Conservation (phyloP, 2,329 filamentous ascomycete species). For the Pseudocercospora ulei region DNA sequence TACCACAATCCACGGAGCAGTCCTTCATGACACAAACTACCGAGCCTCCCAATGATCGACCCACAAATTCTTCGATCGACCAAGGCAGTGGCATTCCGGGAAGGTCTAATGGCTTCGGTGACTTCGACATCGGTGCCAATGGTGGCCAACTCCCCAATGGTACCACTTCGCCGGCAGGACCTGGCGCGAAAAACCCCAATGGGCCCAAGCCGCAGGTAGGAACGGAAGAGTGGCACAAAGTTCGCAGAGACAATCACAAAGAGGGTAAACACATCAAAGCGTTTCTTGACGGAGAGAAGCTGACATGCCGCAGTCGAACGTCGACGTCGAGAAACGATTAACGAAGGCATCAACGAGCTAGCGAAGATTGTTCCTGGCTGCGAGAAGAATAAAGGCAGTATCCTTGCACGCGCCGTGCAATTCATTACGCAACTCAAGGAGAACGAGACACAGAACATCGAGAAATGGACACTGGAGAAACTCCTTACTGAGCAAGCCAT, state of each 20-base stretch:
- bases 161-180: slow-evolving; percentile 37
- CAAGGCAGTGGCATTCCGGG: slow-evolving; percentile 18
- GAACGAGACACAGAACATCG: slow-evolving; percentile 86
- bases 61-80: slow-evolving; percentile 21
- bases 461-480: slow-evolving; percentile 89
- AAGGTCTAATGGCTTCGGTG: slow-evolving; percentile 22
- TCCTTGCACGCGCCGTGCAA: slow-evolving; percentile 81
- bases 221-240: slow-evolving; percentile 94
- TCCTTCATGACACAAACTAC: slow-evolving; percentile 35
- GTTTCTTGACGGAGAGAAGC: no score
- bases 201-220: slow-evolving; percentile 72
- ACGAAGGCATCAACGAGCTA: slow-evolving; percentile 96
- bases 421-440: slow-evolving; percentile 94
- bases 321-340: slow-evolving; percentile 92
- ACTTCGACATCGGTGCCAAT: slow-evolving; percentile 19
- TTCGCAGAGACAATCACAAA: slow-evolving; percentile 96
- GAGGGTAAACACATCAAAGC: no score
- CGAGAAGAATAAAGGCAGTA: slow-evolving; percentile 98
- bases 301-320: slow-evolving; percentile 64
- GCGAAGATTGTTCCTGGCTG: slow-evolving; percentile 95
- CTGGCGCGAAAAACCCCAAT: slow-evolving; percentile 30
- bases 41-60: slow-evolving; percentile 20
- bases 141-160: slow-evolving; percentile 26
- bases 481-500: slow-evolving; percentile 81
- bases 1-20: slow-evolving; percentile 48